Evolutionary conservation across 2,329 filamentous ascomycete genomes (phyloP), one percentile per base, ranked within the genome.

Genomic region (Beauveria sp.): DNA sequence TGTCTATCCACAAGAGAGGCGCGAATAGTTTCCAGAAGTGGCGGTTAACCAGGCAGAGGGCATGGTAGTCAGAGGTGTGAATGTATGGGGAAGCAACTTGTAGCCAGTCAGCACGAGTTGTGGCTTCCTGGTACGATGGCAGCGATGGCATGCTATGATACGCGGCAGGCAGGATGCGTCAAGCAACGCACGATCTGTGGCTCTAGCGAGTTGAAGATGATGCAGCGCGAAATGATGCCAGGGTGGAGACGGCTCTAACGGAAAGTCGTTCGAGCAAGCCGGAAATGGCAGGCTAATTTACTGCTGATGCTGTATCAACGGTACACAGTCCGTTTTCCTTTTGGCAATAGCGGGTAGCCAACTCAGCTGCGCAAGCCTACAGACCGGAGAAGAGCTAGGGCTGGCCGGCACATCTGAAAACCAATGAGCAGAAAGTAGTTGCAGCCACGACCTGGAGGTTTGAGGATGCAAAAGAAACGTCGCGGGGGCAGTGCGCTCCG

Each of bases 41-140:
- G 46, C 66, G 70, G 53, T 73, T 78, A 10, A 85, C 81, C 43
- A 77, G 75, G 66, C 80, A 83, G 49, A 84, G 76, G 8, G 70
- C 69, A 26, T 72, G 66, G 65, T 79, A 80, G 66, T 81, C 75
- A 6, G 66, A 61, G 47, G 74, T 65, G 2, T 70, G 66, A 52
- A 83, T 65, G 64, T 78, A 79, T 1, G 79, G 76, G 7, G 76
- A 79, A 14, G 77, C 77, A 4, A 84, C 64, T 34, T 69, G 69
- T 18, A 84, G 72, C 80, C 81, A 84, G 72, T 84, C 77, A 24
- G 68, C 67, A 10, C 68, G 71, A 8, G 73, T 67, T 2, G 74
- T 77, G 58, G 83, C 82, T 62, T 84, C 77, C 56, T 75, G 71
- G 68, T 86, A 86, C 0, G 82, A 81, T 1, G 83, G 82, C n/a